A percentile compares a stretch with the other conserved stretches of the same genome.
phyloP scores from a whole-genome alignment of 768 basidiomycete genomes.

The Kwoniella bestiolae region DNA sequence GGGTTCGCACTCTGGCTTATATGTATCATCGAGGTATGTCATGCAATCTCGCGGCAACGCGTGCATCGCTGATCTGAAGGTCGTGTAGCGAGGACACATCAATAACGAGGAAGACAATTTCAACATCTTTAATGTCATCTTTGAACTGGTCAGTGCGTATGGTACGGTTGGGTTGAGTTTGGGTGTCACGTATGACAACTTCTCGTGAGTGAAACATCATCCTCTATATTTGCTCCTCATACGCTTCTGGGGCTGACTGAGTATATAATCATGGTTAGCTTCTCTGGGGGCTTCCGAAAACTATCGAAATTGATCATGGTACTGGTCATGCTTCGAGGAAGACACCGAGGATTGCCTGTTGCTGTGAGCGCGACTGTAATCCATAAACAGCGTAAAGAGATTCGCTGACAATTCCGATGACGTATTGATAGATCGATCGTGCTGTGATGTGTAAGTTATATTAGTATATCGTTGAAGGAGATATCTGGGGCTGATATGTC shows the following conservation, averaged over 20 bases:
- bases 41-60: not conserved
- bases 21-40: slow-evolving; percentile 85
- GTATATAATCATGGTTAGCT: slow-evolving; percentile 61
- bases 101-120: slow-evolving; percentile 69
- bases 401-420: too few species aligned
- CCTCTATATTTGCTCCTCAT: not conserved
- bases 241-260: not conserved
- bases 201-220: slow-evolving; percentile 16
- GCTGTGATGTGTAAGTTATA: slow-evolving; percentile 54
- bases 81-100: slow-evolving; percentile 65
- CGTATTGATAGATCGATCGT: slow-evolving; percentile 47
- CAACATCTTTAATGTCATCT: slow-evolving; percentile 73
- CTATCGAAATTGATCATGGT: slow-evolving; percentile 86
- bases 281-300: slow-evolving; percentile 75
- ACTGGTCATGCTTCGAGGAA: slow-evolving; percentile 89
- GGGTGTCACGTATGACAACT: slow-evolving; percentile 70
- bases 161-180: slow-evolving; percentile 76
- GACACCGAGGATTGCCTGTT: slow-evolving; percentile 71
- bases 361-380: slow-evolving; percentile 35
- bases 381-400: too few species aligned
- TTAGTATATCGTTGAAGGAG: not conserved
- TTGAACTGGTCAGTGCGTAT: slow-evolving; percentile 57
- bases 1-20: slow-evolving; percentile 80
- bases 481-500: not conserved
- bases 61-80: slow-evolving; percentile 44